phyloP scores from a whole-genome alignment of 148 eudicot species.

The Rhododendron williamsianum region DNA sequence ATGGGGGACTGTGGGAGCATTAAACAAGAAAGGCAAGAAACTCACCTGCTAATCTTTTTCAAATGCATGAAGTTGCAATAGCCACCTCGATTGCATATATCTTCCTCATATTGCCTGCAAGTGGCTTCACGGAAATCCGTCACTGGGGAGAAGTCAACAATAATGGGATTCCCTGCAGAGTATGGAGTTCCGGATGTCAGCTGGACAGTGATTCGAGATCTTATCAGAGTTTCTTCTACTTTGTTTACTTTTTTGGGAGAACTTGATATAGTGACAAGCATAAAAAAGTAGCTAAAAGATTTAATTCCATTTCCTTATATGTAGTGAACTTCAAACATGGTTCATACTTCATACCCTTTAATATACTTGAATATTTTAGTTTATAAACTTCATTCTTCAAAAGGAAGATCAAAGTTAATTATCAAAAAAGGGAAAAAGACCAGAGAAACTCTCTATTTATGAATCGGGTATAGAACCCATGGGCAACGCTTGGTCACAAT shows the following conservation, averaged over 20 bases:
- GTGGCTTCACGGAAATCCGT: conserved; percentile 97
- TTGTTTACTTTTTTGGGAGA: neutral
- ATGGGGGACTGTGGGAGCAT: neutral
- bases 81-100: conserved; percentile 90
- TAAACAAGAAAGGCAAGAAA: neutral
- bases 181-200: neutral
- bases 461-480: no score
- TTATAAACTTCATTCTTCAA: neutral
- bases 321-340: neutral
- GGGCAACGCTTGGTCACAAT: no score
- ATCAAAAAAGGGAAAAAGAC: neutral
- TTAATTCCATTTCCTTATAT: neutral
- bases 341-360: neutral
- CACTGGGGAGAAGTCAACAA: conserved; percentile 94
- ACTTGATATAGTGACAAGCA: neutral
- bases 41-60: conserved; percentile 86
- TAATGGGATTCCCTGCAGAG: conserved; percentile 69
- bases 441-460: no score
- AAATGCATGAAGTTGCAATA: conserved; percentile 96
- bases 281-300: neutral
- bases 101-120: conserved; percentile 90
- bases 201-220: neutral
- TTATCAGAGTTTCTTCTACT: neutral
- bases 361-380: neutral
- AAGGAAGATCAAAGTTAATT: neutral